Conservation (phyloP, 2,329 filamentous ascomycete genomes). For the Fusarium sp. region DNA sequence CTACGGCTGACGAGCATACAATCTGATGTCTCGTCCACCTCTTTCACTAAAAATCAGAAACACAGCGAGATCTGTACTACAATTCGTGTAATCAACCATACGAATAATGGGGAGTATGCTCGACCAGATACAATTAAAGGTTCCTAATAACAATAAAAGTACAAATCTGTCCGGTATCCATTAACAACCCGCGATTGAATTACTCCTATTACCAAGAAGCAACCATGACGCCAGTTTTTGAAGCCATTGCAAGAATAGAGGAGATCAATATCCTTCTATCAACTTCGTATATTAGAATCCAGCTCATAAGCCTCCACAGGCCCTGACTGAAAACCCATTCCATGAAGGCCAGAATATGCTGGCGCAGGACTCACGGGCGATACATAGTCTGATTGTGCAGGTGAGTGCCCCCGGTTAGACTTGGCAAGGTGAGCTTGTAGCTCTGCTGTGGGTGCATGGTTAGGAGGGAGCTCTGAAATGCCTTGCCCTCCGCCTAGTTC, state of each 20-base stretch:
- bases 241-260: neutral
- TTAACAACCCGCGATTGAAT: neutral
- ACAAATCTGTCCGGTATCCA: neutral
- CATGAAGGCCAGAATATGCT: slow-evolving; percentile 24
- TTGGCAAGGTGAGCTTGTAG: slow-evolving; percentile 35
- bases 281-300: slow-evolving; percentile 32
- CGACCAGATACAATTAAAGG: neutral
- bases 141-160: neutral
- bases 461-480: slow-evolving; percentile 35
- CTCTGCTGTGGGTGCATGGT: slow-evolving; percentile 39
- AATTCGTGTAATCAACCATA: neutral
- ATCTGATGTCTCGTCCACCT: too few relatives aligned
- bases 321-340: slow-evolving; percentile 47
- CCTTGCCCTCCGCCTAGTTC: slow-evolving; percentile 36
- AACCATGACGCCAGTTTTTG: slow-evolving; percentile 13
- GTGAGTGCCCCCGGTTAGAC: slow-evolving; percentile 28
- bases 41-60: neutral
- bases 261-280: neutral
- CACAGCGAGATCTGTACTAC: neutral
- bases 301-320: slow-evolving; percentile 47
- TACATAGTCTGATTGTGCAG: slow-evolving; percentile 23
- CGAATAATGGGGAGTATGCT: too few relatives aligned
- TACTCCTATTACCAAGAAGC: neutral
- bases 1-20: too few relatives aligned
- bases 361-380: slow-evolving; percentile 18